These are phyloP conservation scores for Sphagnum magellanicum DNA, from an alignment of 228 moss, liverwort and hornwort genomes.

Conservation along the genomic window DNA sequence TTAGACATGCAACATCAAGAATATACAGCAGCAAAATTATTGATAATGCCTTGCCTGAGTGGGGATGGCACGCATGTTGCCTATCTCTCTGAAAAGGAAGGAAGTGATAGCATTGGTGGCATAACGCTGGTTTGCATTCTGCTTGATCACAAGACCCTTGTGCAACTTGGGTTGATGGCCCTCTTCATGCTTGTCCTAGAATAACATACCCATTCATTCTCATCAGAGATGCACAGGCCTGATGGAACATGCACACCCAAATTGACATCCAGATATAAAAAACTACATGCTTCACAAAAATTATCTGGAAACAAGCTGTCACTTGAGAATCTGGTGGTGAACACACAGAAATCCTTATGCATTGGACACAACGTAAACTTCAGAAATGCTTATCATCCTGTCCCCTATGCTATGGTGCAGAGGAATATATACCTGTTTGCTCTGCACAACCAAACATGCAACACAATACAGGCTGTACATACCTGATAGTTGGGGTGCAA, in stretches of 20 bases:
- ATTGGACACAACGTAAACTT: too few species aligned
- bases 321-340: too few species aligned
- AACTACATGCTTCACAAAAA: neutral
- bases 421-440: too few species aligned
- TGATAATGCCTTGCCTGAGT: constrained; percentile 44
- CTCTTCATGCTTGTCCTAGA: constrained; percentile 93
- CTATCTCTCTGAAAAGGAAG: constrained; percentile 85
- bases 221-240: neutral
- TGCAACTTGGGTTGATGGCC: constrained; percentile 94
- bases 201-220: neutral
- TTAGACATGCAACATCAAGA: too few species aligned
- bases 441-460: too few species aligned
- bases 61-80: constrained; percentile 56
- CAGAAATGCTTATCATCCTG: too few species aligned
- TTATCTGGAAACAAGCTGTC: too few species aligned
- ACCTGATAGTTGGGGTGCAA: constrained; percentile 94
- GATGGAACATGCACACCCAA: too few species aligned
- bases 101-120: constrained; percentile 88
- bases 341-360: too few species aligned
- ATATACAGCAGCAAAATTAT: too few species aligned
- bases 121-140: constrained; percentile 88
- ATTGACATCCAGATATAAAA: too few species aligned
- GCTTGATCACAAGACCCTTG: constrained; percentile 88
- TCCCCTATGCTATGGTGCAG: too few species aligned
- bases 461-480: constrained; percentile 2